phyloP scores from a whole-genome alignment of 345 rosid species.

The Crucihimalaya himalaica region DNA sequence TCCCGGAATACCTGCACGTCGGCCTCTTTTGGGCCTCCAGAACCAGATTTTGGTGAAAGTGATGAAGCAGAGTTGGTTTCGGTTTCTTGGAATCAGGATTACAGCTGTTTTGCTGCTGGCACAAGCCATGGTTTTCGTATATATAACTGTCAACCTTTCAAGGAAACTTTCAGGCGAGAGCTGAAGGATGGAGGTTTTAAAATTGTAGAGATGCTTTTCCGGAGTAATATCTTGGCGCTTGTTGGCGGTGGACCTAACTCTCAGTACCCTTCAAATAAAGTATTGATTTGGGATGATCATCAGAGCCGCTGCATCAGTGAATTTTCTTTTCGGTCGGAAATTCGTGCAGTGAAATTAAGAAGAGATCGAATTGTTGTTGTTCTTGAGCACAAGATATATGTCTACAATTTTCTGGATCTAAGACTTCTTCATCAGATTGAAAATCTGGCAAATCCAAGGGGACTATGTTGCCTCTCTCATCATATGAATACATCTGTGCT shows the following conservation, averaged over 20 bases:
- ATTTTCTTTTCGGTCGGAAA: conserved; percentile 74
- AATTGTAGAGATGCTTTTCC: conserved; percentile 92
- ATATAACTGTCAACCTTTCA: conserved; percentile 78
- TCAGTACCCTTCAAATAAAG: conserved; percentile 81
- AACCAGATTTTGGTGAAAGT: conserved; percentile 40
- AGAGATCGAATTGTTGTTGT: conserved; percentile 76
- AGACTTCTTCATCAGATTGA: conserved; percentile 89
- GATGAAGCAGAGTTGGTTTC: conserved; percentile 63
- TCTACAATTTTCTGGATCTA: conserved; percentile 69
- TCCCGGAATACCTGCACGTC: conserved; percentile 35
- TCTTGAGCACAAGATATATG: conserved; percentile 87
- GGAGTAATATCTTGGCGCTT: conserved; percentile 83
- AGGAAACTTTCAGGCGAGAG: conserved; percentile 73
- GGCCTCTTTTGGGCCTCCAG: conserved; percentile 40
- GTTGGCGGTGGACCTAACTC: conserved; percentile 74
- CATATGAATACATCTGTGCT: conserved; percentile 68
- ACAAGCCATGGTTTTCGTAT: conserved; percentile 77
- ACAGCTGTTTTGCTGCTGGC: conserved; percentile 79
- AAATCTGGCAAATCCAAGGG: conserved; percentile 77
- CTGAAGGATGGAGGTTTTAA: conserved; percentile 71
- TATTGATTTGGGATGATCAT: conserved; percentile 89
- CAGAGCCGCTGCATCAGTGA: conserved; percentile 87
- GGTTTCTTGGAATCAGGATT: conserved; percentile 88
- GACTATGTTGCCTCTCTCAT: conserved; percentile 89
- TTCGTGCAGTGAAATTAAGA: conserved; percentile 76